phyloP scores from a whole-genome alignment of 2,329 filamentous ascomycete genomes.

The Calonectria ilicicola region DNA sequence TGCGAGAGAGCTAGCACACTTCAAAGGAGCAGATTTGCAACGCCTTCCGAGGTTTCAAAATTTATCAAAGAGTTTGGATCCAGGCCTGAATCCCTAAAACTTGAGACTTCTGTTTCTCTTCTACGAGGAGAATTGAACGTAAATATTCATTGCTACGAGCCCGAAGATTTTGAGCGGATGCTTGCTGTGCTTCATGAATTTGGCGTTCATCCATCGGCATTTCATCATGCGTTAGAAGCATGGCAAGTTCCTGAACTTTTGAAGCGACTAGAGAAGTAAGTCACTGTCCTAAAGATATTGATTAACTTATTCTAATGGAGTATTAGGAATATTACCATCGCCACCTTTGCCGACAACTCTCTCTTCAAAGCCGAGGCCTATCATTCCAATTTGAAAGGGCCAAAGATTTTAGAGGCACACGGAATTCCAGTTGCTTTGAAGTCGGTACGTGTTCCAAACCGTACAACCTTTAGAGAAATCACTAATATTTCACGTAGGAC shows the following conservation, averaged over 20 bases:
- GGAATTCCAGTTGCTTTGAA: constrained; percentile 2
- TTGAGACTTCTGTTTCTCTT: constrained; percentile 54
- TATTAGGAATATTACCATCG: constrained; percentile 1
- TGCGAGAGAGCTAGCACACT: not conserved
- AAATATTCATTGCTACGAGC: constrained; percentile 77
- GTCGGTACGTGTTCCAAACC: not conserved
- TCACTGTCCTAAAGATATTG: too few relatives aligned
- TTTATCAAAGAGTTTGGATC: not conserved
- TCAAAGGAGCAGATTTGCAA: not conserved
- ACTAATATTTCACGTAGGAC: not conserved
- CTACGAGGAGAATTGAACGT: constrained; percentile 74
- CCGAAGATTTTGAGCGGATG: constrained; percentile 74
- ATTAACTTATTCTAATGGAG: not conserved
- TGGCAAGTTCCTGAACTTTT: constrained; percentile 5
- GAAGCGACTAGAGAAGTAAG: not conserved
- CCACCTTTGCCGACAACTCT: constrained; percentile 6
- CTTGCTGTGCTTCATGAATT: constrained; percentile 77
- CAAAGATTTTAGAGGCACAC: constrained; percentile 1
- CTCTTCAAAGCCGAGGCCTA: constrained; percentile 4
- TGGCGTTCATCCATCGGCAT: constrained; percentile 71
- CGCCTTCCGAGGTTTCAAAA: not conserved
- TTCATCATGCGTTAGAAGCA: constrained; percentile 67
- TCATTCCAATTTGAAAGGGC: not conserved
- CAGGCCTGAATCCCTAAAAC: not conserved
- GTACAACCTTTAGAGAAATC: too few relatives aligned